Evolutionary conservation across 129 eudicot genomes (phyloP).

Genomic region (Tagetes patula): DNA sequence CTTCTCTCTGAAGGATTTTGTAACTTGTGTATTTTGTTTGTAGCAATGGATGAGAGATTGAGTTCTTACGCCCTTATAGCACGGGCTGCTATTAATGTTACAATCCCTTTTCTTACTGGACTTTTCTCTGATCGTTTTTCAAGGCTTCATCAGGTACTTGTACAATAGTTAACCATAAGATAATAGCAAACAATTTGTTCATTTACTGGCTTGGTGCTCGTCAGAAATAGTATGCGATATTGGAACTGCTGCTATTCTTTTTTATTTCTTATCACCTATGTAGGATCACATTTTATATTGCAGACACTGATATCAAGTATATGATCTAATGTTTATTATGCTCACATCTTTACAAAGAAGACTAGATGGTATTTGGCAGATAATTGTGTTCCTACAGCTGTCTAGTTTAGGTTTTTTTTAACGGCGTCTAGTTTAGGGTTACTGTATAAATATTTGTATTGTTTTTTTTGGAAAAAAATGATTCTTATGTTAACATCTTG

Average conservation of each 20-base stretch:
- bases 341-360: background rate
- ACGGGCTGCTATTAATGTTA: conserved; percentile 68
- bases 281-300: background rate
- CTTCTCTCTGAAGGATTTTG: conserved; percentile 18
- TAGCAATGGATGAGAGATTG: conserved; percentile 97
- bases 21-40: conserved; percentile 27
- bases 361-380: conserved; percentile 12
- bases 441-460: background rate
- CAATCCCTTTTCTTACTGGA: conserved; percentile 72
- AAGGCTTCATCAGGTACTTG: conserved; percentile 81
- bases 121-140: conserved; percentile 72
- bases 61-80: conserved; percentile 94
- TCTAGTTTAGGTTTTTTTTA: background rate
- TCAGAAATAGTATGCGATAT: conserved; percentile 3
- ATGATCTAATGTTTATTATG: background rate
- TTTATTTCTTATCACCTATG: conserved; percentile 11
- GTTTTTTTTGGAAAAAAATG: background rate
- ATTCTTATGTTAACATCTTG: conserved; percentile 19
- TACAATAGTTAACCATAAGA: background rate
- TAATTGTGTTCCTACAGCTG: background rate
- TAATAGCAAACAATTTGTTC: conserved; percentile 7
- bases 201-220: conserved; percentile 1
- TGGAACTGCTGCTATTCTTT: background rate
- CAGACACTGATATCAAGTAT: background rate
- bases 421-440: background rate